These are phyloP conservation scores for Annona squamosa DNA, from an alignment of 164 flowering plant genomes.

Conservation along the genomic window DNA sequence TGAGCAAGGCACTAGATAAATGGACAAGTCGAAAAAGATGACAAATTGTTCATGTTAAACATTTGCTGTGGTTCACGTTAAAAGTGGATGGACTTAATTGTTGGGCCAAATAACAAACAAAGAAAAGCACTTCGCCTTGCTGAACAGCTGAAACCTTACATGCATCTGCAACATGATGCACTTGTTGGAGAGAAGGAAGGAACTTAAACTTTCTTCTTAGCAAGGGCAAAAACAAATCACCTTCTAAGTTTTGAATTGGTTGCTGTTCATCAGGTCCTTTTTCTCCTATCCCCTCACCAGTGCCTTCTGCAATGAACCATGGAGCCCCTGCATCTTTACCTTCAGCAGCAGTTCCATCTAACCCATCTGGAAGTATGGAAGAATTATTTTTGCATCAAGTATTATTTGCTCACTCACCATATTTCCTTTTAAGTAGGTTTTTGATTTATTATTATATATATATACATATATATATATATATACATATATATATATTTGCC, in stretches of 20 bases:
- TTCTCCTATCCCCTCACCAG: constrained; percentile 30
- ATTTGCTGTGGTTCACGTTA: background rate
- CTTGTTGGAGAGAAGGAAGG: background rate
- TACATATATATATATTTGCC: too few relatives aligned
- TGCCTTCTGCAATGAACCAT: constrained; percentile 26
- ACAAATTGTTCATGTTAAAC: background rate
- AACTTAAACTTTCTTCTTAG: background rate
- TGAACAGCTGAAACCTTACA: background rate
- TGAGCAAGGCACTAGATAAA: background rate
- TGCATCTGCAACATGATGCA: background rate
- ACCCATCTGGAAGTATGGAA: constrained; percentile 10
- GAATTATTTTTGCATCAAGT: background rate
- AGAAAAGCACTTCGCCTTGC: background rate
- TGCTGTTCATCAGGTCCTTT: constrained; percentile 24
- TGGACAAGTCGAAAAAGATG: background rate
- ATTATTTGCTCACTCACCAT: background rate
- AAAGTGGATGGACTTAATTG: background rate
- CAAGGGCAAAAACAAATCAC: background rate
- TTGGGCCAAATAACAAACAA: background rate
- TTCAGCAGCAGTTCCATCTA: constrained; percentile 23
- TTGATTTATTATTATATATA: too few relatives aligned
- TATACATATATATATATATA: too few relatives aligned
- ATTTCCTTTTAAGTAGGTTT: too few relatives aligned
- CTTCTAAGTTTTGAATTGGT: constrained; percentile 10
- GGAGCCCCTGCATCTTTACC: constrained; percentile 29